A percentile compares a stretch with the other conserved stretches of the same genome.
phyloP scores from a whole-genome alignment of 129 eudicot species.

The Erigeron canadensis region DNA sequence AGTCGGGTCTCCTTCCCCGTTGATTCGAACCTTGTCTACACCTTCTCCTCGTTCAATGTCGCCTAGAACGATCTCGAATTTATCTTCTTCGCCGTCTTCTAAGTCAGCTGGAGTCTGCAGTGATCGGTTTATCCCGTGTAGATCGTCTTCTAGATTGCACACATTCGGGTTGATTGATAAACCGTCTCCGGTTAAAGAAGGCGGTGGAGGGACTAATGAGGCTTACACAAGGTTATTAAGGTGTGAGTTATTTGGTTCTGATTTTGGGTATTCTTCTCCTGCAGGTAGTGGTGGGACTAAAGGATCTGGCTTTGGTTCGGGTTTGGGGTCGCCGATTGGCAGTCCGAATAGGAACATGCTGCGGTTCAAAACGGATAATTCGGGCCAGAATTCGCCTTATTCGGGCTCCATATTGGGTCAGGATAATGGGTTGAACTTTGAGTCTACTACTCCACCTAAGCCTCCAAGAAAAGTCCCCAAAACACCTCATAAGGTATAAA shows the following conservation, averaged over 20 bases:
- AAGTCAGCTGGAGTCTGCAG: conserved; percentile 72
- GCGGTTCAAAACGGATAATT: conserved; percentile 82
- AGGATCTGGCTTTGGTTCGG: conserved; percentile 27
- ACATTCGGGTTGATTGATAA: conserved; percentile 77
- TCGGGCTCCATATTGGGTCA: conserved; percentile 81
- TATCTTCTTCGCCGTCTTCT: conserved; percentile 64
- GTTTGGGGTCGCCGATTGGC: conserved; percentile 42
- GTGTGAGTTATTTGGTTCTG: conserved; percentile 86
- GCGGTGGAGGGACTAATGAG: conserved; percentile 51
- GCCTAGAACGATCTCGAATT: conserved; percentile 50
- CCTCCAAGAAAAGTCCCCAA: conserved; percentile 93
- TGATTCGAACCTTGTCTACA: conserved; percentile 32
- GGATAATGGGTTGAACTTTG: conserved; percentile 48
- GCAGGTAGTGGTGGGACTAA: conserved; percentile 79
- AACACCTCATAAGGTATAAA: conserved; percentile 91
- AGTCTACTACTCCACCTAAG: conserved; percentile 72
- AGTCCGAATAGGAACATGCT: conserved; percentile 82
- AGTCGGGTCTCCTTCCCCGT: conserved; percentile 41
- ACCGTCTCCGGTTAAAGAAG: conserved; percentile 70
- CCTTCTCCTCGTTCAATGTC: conserved; percentile 64
- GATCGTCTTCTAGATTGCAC: conserved; percentile 93
- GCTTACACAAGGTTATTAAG: conserved; percentile 71
- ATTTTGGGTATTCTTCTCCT: conserved; percentile 79
- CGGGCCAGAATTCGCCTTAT: conserved; percentile 65
- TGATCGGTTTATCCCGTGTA: conserved; percentile 89